Evolutionary conservation across 176 grass and related monocot genomes (phyloP).

Genomic region (Paspalum notatum): DNA sequence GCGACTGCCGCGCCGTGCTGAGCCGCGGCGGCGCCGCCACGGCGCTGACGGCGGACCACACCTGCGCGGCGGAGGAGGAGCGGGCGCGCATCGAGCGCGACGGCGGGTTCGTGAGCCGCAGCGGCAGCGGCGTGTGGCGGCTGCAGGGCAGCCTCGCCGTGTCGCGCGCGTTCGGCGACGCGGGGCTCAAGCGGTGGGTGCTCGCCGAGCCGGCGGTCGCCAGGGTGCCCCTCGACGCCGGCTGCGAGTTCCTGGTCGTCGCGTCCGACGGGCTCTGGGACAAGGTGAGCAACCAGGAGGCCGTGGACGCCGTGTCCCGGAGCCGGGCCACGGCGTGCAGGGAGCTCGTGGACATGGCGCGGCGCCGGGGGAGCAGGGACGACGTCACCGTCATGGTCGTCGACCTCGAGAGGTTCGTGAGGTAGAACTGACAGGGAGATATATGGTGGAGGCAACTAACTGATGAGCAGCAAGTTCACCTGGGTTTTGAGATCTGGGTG

Average conservation of each 20-base stretch:
- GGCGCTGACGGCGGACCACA: conserved; percentile 71
- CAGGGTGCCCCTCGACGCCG: conserved; percentile 26
- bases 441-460: no score
- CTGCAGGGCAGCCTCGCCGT: conserved; percentile 78
- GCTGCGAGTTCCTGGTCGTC: conserved; percentile 73
- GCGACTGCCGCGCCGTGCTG: conserved; percentile 83
- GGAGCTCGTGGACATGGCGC: conserved; percentile 61
- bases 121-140: conserved; percentile 68
- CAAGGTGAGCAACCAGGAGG: conserved; percentile 88
- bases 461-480: no score
- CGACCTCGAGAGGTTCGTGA: conserved; percentile 60
- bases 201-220: conserved; percentile 54
- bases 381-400: conserved; percentile 86
- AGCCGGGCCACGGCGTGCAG: conserved; percentile 31
- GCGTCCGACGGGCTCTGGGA: conserved; percentile 90
- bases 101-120: conserved; percentile 74
- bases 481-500: no score
- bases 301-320: conserved; percentile 56
- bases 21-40: conserved; percentile 37
- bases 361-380: conserved; percentile 64
- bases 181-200: conserved; percentile 52
- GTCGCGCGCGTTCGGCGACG: conserved; percentile 63
- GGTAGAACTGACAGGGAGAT: not conserved
- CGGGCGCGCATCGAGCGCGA: conserved; percentile 60
- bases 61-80: conserved; percentile 59